phyloP scores from a whole-genome alignment of 371 early-diverging fungal species.

The Mycotypha africana region DNA sequence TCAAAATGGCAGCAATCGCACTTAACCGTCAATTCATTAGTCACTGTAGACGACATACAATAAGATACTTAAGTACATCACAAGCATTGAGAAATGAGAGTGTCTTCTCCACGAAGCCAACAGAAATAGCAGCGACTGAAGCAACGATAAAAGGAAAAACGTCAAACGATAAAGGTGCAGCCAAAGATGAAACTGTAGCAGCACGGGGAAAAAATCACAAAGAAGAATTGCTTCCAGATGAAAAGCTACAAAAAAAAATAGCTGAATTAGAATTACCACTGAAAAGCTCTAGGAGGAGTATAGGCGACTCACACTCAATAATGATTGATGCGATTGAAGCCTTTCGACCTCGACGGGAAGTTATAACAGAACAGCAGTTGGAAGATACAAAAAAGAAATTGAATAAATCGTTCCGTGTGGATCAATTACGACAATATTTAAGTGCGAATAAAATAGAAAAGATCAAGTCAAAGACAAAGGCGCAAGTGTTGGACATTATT shows the following conservation, averaged over 20 bases:
- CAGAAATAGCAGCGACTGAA: too few relatives aligned
- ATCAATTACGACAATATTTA: constrained; percentile 20
- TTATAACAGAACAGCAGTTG: constrained; percentile 4
- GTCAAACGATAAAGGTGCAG: too few relatives aligned
- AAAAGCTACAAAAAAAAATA: constrained; percentile 10
- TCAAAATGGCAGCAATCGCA: too few relatives aligned
- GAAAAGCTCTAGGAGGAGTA: not conserved
- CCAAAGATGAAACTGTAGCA: too few relatives aligned
- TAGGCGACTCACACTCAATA: too few relatives aligned
- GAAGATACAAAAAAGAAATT: constrained; percentile 6
- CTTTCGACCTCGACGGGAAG: not conserved
- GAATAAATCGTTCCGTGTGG: constrained; percentile 18
- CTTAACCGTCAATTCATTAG: too few relatives aligned
- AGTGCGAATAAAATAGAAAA: constrained; percentile 2
- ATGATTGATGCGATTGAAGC: constrained; percentile 13
- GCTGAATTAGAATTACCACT: constrained; percentile 10
- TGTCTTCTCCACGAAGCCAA: too few relatives aligned
- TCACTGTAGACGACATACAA: too few relatives aligned
- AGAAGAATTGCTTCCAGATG: constrained; percentile 5
- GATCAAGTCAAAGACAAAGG: constrained; percentile 1
- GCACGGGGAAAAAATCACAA: too few relatives aligned
- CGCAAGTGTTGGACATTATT: constrained; percentile 6
- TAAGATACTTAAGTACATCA: too few relatives aligned
- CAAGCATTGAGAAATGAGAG: too few relatives aligned
- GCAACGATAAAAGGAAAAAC: too few relatives aligned